Conservation (phyloP, 1,284 basidiomycete genomes). For the Irpex sp. region DNA sequence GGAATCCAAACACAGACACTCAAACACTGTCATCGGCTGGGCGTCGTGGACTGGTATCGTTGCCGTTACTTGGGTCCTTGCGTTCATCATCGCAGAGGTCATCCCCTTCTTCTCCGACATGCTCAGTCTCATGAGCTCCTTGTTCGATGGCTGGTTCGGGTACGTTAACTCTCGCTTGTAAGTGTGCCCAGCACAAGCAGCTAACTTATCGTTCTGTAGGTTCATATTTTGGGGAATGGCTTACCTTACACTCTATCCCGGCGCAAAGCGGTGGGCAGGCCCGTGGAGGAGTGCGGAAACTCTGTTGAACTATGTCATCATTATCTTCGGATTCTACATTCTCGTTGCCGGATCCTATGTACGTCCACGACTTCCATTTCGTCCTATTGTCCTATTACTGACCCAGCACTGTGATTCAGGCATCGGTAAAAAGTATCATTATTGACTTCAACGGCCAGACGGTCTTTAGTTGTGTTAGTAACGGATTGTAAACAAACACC, state of each 20-base stretch:
- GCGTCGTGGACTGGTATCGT: slow-evolving; percentile 53
- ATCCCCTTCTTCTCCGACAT: slow-evolving; percentile 48
- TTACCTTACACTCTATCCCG: slow-evolving; percentile 38
- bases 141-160: slow-evolving; percentile 33
- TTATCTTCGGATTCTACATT: slow-evolving; percentile 37
- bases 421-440: slow-evolving; percentile 20
- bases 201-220: slow-evolving; percentile 6
- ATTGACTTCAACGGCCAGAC: slow-evolving; percentile 16
- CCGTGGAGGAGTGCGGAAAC: slow-evolving; percentile 33
- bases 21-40: slow-evolving; percentile 60
- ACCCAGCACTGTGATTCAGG: slow-evolving; percentile 4
- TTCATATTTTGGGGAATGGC: slow-evolving; percentile 48
- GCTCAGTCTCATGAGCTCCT: slow-evolving; percentile 41
- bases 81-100: slow-evolving; percentile 55
- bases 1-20: slow-evolving; percentile 44
- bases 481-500: slow-evolving; percentile 10
- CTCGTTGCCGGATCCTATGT: slow-evolving; percentile 42
- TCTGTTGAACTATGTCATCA: slow-evolving; percentile 36
- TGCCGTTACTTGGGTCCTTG: slow-evolving; percentile 50
- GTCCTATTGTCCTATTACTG: neutral
- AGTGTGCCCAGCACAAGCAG: no score
- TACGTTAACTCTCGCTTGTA: slow-evolving; percentile 16
- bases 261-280: slow-evolving; percentile 33
- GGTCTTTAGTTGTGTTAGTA: slow-evolving; percentile 19
- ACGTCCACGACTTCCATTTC: slow-evolving; percentile 11